Evolutionary conservation across 2,329 filamentous ascomycete genomes (phyloP).

Genomic region (Stachybotrys elegans): DNA sequence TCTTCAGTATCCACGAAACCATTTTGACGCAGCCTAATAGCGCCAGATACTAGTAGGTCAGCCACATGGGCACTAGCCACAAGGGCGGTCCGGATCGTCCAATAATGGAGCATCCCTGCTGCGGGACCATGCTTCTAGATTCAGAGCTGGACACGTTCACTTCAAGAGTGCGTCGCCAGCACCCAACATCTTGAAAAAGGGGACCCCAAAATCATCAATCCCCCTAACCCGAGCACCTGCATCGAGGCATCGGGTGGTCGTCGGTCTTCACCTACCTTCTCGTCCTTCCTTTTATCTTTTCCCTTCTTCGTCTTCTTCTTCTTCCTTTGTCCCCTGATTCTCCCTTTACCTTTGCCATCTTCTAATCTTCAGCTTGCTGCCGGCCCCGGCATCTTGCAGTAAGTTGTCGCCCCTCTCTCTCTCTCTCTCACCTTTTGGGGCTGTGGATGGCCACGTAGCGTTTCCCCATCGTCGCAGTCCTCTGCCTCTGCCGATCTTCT

Average conservation of each 20-base stretch:
- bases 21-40: too few species aligned
- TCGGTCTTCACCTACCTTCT: too few species aligned
- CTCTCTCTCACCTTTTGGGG: neutral
- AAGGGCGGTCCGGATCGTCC: too few species aligned
- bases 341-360: slow-evolving; percentile 6
- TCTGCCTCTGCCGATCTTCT: too few species aligned
- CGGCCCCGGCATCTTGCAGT: neutral
- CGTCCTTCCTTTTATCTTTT: slow-evolving; percentile 11
- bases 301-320: slow-evolving; percentile 11
- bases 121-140: neutral
- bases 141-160: slow-evolving; percentile 1
- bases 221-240: slow-evolving; percentile 11
- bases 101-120: too few species aligned
- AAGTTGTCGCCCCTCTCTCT: neutral
- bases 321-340: slow-evolving; percentile 11
- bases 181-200: too few species aligned
- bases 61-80: too few species aligned
- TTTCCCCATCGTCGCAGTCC: neutral
- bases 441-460: neutral
- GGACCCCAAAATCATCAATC: slow-evolving; percentile 4
- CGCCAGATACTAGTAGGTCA: too few species aligned
- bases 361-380: slow-evolving; percentile 8
- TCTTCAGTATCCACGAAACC: too few species aligned
- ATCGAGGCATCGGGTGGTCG: slow-evolving; percentile 11
- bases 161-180: too few species aligned